Conservation (phyloP, 1,139 yeast species). For the Protomyces gravidus region DNA sequence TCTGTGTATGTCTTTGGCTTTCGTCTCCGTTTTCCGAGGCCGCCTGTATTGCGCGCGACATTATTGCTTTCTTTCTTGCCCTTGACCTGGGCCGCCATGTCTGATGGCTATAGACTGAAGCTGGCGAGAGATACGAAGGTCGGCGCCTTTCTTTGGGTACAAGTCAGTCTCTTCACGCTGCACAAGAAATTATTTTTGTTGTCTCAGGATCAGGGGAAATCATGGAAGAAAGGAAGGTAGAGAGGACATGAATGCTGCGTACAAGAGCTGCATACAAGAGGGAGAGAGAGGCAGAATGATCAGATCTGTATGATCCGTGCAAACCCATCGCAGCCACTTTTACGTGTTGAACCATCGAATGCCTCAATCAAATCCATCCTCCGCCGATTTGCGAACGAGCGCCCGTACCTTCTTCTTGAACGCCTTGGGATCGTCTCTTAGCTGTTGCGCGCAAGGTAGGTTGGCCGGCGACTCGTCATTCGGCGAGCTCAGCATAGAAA, state of each 20-base stretch:
- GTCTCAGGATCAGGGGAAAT: no score
- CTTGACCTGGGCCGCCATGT: conserved; percentile 20
- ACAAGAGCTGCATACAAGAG: not conserved
- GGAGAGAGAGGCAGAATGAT: not conserved
- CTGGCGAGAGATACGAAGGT: no score
- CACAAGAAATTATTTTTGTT: no score
- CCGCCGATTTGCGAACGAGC: conserved; percentile 36
- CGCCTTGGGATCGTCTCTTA: conserved; percentile 35
- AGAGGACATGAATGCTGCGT: not conserved
- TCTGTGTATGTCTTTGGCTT: conserved; percentile 19
- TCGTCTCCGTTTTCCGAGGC: conserved; percentile 3
- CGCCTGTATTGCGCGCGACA: not conserved
- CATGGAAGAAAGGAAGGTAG: not conserved
- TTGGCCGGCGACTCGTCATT: conserved; percentile 37
- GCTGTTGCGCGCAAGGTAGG: conserved; percentile 36
- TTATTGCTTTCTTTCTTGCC: conserved; percentile 23
- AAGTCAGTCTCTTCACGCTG: no score
- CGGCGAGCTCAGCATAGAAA: conserved; percentile 37
- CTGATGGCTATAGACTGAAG: not conserved
- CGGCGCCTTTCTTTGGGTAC: no score
- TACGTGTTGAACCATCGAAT: no score
- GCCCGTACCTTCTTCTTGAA: conserved; percentile 36
- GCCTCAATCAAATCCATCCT: conserved; percentile 27
- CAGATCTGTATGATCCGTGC: no score
- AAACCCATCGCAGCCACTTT: no score